Evolutionary conservation across 2,329 filamentous ascomycete species (phyloP).

Genomic region (Colletotrichum zoysiae): DNA sequence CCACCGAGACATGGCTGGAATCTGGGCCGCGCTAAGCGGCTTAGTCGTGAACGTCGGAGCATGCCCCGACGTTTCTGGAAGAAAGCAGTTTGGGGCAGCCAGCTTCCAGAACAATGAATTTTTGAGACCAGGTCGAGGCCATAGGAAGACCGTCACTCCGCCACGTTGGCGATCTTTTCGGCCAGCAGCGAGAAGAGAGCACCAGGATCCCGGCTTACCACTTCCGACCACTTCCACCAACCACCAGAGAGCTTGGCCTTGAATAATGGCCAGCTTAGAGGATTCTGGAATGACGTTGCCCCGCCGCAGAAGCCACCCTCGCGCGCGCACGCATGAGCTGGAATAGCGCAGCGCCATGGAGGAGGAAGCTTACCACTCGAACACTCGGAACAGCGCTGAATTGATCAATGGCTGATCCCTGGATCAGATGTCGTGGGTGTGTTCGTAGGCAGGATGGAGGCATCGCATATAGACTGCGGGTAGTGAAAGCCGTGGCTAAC

Average conservation of each 20-base stretch:
- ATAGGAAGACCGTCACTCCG: constrained; percentile 21
- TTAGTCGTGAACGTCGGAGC: constrained; percentile 20
- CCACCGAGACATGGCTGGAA: constrained; percentile 31
- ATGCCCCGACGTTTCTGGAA: constrained; percentile 13
- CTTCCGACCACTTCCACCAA: constrained; percentile 7
- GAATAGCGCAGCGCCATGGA: constrained; percentile 14
- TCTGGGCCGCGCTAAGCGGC: constrained; percentile 16
- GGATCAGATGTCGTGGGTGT: constrained; percentile 2
- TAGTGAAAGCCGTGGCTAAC: constrained; percentile 16
- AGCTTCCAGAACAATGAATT: constrained; percentile 34
- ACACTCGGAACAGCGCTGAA: constrained; percentile 11
- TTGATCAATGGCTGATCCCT: not conserved
- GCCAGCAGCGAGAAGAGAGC: constrained; percentile 18
- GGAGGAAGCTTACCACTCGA: constrained; percentile 10
- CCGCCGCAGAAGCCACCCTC: constrained; percentile 6
- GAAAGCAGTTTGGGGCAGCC: constrained; percentile 23
- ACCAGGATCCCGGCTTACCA: constrained; percentile 3
- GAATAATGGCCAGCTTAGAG: constrained; percentile 6
- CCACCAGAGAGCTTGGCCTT: constrained; percentile 16
- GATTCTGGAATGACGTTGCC: constrained; percentile 32
- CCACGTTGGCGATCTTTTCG: constrained; percentile 31
- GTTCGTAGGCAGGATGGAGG: not conserved
- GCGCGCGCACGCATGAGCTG: not conserved
- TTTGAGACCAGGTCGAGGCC: constrained; percentile 23
- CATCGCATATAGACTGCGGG: not conserved